These are phyloP conservation scores for Didymella lethalis DNA, from an alignment of 2,329 filamentous ascomycete species.

Conservation along the genomic window DNA sequence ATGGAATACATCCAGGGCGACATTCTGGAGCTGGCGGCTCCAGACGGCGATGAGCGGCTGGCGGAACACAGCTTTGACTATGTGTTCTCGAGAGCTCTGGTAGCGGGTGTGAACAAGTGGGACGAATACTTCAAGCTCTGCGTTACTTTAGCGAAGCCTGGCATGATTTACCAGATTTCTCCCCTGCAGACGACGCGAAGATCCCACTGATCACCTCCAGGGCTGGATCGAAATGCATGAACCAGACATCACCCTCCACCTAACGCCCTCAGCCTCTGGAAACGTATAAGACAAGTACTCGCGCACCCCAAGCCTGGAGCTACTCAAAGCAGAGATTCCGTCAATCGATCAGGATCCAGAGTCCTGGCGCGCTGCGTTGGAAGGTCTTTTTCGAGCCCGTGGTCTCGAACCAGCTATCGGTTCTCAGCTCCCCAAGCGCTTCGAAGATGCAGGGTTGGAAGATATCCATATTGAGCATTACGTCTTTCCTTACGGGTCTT, in stretches of 20 bases:
- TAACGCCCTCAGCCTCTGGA: neutral
- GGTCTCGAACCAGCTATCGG: neutral
- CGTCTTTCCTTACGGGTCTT: too few species aligned
- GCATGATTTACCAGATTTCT: slow-evolving; percentile 30
- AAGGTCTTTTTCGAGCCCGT: neutral
- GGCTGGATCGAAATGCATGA: neutral
- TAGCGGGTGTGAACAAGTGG: slow-evolving; percentile 62
- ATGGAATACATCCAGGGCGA: slow-evolving; percentile 23
- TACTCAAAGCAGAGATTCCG: neutral
- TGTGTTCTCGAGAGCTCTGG: slow-evolving; percentile 53
- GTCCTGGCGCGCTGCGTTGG: neutral
- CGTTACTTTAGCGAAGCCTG: slow-evolving; percentile 51
- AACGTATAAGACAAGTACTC: neutral
- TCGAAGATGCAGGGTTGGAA: neutral
- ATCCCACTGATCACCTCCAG: neutral
- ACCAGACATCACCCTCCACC: neutral
- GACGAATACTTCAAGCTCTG: slow-evolving; percentile 44
- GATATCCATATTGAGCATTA: too few species aligned
- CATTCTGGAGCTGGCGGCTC: slow-evolving; percentile 52
- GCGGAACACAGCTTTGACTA: neutral
- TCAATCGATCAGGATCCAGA: neutral
- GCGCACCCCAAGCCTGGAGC: neutral
- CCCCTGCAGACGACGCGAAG: too few species aligned
- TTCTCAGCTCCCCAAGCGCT: neutral
- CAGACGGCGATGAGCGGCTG: neutral